A percentile compares a stretch with the other conserved stretches of the same genome.
phyloP scores from a whole-genome alignment of 2,329 filamentous ascomycete genomes.

The Pseudogymnoascus sp. region DNA sequence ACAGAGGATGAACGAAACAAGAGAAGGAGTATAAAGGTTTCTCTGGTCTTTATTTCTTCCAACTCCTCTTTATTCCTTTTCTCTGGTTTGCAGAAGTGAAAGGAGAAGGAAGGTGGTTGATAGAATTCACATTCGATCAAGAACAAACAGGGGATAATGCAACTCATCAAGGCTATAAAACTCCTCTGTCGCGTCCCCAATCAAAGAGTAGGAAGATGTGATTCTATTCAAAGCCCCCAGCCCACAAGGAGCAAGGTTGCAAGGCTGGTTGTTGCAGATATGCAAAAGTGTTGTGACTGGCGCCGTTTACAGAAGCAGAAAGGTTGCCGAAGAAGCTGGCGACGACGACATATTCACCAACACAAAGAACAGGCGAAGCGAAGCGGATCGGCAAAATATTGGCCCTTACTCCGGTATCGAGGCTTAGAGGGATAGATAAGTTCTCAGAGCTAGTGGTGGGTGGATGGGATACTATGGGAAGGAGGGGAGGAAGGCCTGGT shows the following conservation, averaged over 20 bases:
- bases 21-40: neutral
- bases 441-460: neutral
- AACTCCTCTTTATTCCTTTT: neutral
- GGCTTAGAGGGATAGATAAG: neutral
- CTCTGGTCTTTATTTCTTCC: neutral
- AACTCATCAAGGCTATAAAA: neutral
- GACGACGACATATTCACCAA: neutral
- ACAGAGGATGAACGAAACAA: neutral
- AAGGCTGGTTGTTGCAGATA: neutral
- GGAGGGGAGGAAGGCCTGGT: neutral
- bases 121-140: too few species aligned
- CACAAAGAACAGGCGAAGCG: slow-evolving; percentile 2
- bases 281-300: neutral
- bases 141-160: neutral
- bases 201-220: neutral
- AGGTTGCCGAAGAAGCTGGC: neutral
- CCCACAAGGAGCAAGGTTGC: neutral
- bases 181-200: neutral
- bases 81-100: neutral
- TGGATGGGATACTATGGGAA: neutral
- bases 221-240: neutral
- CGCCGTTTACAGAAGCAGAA: neutral
- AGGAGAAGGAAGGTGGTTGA: neutral
- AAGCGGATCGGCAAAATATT: neutral
- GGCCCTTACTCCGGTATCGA: neutral